These are phyloP conservation scores for Coriaria nepalensis DNA, from an alignment of 306 rosid species.

Conservation along the genomic window DNA sequence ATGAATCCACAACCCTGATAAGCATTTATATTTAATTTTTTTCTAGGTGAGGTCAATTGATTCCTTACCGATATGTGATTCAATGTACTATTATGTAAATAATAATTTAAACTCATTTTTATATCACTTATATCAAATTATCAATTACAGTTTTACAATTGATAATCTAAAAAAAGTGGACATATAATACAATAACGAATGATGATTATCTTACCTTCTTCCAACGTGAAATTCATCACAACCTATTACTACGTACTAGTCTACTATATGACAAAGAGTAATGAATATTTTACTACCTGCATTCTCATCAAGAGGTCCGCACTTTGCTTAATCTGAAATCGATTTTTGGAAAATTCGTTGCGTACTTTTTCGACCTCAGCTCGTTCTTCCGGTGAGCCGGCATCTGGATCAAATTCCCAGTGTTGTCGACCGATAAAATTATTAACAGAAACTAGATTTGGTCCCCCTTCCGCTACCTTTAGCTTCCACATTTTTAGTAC, in stretches of 20 bases:
- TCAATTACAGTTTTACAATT: too few relatives aligned
- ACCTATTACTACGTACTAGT: neutral
- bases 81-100: too few relatives aligned
- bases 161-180: too few relatives aligned
- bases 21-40: too few relatives aligned
- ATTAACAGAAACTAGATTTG: constrained; percentile 35
- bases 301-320: constrained; percentile 61
- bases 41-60: too few relatives aligned
- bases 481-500: constrained; percentile 65
- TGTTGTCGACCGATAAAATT: constrained; percentile 51
- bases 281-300: constrained; percentile 36
- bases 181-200: too few relatives aligned
- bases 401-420: constrained; percentile 54
- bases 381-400: constrained; percentile 24
- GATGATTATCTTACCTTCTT: neutral
- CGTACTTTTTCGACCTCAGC: constrained; percentile 31
- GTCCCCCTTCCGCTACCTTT: constrained; percentile 30
- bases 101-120: too few relatives aligned
- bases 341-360: constrained; percentile 21
- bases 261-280: neutral
- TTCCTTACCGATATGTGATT: too few relatives aligned
- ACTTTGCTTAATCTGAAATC: constrained; percentile 42
- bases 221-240: neutral
- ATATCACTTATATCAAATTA: too few relatives aligned
- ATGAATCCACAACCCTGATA: too few relatives aligned